Evolutionary conservation across 23 red algal genomes (phyloP), one percentile per base, ranked within the genome.

Genomic region (Gracilaria domingensis): DNA sequence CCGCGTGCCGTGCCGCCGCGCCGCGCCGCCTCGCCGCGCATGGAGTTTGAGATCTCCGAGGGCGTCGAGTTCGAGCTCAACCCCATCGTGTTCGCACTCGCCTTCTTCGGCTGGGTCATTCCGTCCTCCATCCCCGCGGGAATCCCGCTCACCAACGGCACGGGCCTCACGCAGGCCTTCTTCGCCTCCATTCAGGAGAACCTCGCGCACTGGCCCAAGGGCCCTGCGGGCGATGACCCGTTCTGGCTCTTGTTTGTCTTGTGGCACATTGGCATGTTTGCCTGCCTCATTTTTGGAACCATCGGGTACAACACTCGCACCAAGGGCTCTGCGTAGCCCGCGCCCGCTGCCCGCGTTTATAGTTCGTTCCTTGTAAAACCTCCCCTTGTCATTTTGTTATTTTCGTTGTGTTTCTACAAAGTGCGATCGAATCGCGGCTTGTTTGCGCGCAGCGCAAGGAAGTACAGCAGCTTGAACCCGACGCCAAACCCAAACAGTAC

Each of bases 11-110:
- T 1, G 20, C 20, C 38, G 1, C 72, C 72, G 38, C 72, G 30
- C 58, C 44, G 51, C 51, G 51, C 17, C 12, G 45, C 45, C 45
- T 1, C 51, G 51, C 75, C 92, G 20, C 91, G 91, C 48, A 87
- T 88, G 74, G 83, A 87, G 85, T 99, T 96, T 50, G 93, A 99
- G 85, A 94, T 99, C 72, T 96, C 97, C 12, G 97, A 99, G 85
- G 90, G 91, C 66, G 81, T 66, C 0, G 38, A 56, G 17, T 99
- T 91, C 81, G 83, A 95, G 64, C 51, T 93, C 20, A 95, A 99
- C 78, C 83, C 90, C 3, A 88, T 89, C n/a, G 86, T 99, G 36
- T 91, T 99, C 21, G 58, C 86, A 3, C 76, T 99, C 38, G 79
- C 97, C 32, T 25, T 96, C 39, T 23, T 96, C 40, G 97, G 91